Evolutionary conservation across 176 grass and related monocot genomes (phyloP), one percentile per base, ranked within the genome.

Genomic region (Chrysopogon serrulatus): DNA sequence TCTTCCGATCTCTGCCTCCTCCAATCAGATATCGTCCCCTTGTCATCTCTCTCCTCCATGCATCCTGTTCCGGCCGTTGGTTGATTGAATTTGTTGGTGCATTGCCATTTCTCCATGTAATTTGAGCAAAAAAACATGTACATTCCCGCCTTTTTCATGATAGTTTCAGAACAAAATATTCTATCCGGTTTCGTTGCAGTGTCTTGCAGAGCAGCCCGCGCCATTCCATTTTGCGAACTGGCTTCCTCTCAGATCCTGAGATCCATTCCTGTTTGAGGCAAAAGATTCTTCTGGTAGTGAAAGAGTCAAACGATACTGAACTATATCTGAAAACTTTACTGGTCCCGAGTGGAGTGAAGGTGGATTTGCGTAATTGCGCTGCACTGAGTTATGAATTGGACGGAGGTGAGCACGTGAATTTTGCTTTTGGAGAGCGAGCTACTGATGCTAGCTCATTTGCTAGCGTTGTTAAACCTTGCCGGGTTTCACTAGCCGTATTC

Each of bases 51-150:
- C 0, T 2, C 9, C 0, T 43, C 64, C n/a, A n/a, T n/a, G n/a
- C 44, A 10, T 24, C 10, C 35, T 28, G 6, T 47, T 17, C 2
- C 7, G 28, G 53, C 28, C 73, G 59, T 72, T 57, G 9, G 35
- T 79, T 65, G 53, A 86, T 82, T 82, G 71, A 17, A 65, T 24
- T 41, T 41, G 31, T 26, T 41, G 76, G 63, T 33, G 28, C 60
- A 45, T 37, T 30, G 71, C 48, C 9, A 67, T 72, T 53, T 76
- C 5, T n/a, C 0, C 4, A 53, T 75, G 77, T 73, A 73, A 59
- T 84, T 78, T 72, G 33, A 86, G 65, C 41, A n/a, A 64, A 63
- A n/a, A 68, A 23, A 7, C 23, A 59, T 77, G 83, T 77, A 86
- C 26, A 86, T 0, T 2, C 0, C 1, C 21, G n/a, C 3, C n/a